Conservation (phyloP, 2,329 filamentous ascomycete species). For the Podosphaera fusca region DNA sequence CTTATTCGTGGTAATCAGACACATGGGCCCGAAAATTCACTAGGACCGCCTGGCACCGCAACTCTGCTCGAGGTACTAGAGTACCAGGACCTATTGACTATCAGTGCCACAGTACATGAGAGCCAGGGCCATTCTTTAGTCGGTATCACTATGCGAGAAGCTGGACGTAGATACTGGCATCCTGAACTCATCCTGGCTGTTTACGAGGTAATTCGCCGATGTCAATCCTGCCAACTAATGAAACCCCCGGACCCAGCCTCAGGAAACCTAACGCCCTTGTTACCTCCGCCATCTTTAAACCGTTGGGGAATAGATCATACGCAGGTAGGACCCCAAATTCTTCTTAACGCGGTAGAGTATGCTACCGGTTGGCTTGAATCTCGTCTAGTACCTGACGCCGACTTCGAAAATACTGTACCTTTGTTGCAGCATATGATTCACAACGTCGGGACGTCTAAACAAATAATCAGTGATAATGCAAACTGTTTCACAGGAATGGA, state of each 20-base stretch:
- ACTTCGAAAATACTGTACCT: background rate
- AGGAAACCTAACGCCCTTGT: background rate
- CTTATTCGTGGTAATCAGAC: no score
- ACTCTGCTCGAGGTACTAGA: no score
- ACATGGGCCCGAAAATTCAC: no score
- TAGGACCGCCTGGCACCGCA: no score
- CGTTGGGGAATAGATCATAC: background rate
- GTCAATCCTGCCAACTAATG: background rate
- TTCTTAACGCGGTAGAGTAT: background rate
- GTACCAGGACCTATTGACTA: background rate
- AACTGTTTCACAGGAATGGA: background rate
- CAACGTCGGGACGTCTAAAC: no score
- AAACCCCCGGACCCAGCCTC: background rate
- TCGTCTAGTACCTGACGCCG: background rate
- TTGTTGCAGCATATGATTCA: background rate
- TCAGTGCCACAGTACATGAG: background rate
- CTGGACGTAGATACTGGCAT: no score
- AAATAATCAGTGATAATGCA: background rate
- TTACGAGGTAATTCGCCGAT: background rate
- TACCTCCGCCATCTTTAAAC: background rate
- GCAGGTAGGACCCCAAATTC: background rate
- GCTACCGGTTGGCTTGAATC: no score
- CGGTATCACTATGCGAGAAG: no score
- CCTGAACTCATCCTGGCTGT: background rate
- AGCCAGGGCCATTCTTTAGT: background rate